Percentiles rank a stretch among this genome's conserved stretches.
Conservation (phyloP, 1,284 basidiomycete species). For the Malassezia sympodialis region DNA sequence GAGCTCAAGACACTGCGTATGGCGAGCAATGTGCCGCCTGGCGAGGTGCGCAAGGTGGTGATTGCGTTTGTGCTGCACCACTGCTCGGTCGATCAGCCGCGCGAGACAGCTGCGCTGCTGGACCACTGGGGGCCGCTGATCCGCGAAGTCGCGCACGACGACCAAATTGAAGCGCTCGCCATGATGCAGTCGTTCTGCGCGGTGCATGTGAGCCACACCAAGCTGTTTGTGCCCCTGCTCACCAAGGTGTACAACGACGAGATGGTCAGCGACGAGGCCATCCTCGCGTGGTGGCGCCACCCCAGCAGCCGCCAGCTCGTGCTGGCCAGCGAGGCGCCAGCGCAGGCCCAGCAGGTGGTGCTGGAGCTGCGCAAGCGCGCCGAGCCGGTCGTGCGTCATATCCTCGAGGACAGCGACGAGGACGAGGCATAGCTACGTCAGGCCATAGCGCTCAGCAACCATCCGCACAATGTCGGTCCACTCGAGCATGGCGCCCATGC, state of each 20-base stretch:
- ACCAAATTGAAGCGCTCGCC: conserved; percentile 47
- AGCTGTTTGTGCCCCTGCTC: conserved; percentile 48
- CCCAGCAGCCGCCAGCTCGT: conserved; percentile 17
- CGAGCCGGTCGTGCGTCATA: conserved; percentile 48
- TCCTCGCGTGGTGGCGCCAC: conserved; percentile 49
- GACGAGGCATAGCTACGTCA: conserved; percentile 6
- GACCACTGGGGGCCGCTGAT: conserved; percentile 49
- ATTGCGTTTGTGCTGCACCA: conserved; percentile 51
- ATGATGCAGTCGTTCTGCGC: conserved; percentile 42
- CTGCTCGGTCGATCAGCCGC: conserved; percentile 30
- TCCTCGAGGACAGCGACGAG: conserved; percentile 47
- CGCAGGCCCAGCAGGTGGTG: conserved; percentile 31
- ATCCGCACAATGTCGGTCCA: conserved; percentile 31
- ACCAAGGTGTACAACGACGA: conserved; percentile 51
- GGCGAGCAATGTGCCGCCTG: conserved; percentile 76
- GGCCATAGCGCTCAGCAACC: conserved; percentile 17
- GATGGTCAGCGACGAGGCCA: conserved; percentile 49
- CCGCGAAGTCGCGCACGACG: conserved; percentile 44
- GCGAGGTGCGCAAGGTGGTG: conserved; percentile 66
- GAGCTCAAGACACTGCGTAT: conserved; percentile 87
- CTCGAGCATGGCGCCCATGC: conserved; percentile 37
- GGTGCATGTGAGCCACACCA: conserved; percentile 16
- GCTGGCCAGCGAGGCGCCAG: conserved; percentile 10
- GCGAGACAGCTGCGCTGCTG: conserved; percentile 34
- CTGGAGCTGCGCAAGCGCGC: conserved; percentile 46